Evolutionary conservation across 2,329 filamentous ascomycete species (phyloP), one percentile per base, ranked within the genome.

Genomic region (Ilyonectria sp.): DNA sequence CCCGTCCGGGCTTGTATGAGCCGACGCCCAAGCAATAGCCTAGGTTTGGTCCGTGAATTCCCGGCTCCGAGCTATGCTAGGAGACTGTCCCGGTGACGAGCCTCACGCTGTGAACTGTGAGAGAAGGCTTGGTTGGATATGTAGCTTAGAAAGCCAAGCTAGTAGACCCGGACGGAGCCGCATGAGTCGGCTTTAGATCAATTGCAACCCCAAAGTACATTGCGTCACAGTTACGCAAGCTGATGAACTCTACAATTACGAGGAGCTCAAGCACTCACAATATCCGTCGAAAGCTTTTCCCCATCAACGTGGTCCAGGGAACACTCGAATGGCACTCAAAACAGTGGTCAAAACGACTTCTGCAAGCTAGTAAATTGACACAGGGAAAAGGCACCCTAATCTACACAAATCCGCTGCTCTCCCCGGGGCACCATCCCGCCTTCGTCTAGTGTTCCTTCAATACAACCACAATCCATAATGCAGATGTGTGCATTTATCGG

Each of bases 311-410:
- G 31, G 40, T 33, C 44, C 15, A 19, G 21, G 40, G 8, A 47
- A 50, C 55, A 43, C 56, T 23, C 9, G 17, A 60, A 57, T 60
- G 33, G 55, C 59, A 40, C 35, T 57, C 15, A 44, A 40, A 40
- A 54, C 10, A 21, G 21, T 65, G 56, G 74, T 73, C 73, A 74
- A 77, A 60, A 63, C 71, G 71, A 73, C 68, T 74, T 74, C 69
- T 71, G 75, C 70, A 76, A 75, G 71, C 70, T 75, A 77, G 72
- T 77, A 72, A 79, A 78, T 80, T 77, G 74, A 81, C 76, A 80
- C 76, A 79, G 72, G 75, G 75, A 74, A 76, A 53, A 73, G 74
- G 77, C 75, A 76, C 75, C 76, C 75, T 83, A 82, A 79, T 84
- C 82, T 85, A 84, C 82, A 84, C 75, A 76, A 74, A 74, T 67